Percentiles rank a stretch among this genome's conserved stretches.
Conservation (phyloP, 495 filamentous ascomycete genomes). For the Clohesyomyces aquaticus region DNA sequence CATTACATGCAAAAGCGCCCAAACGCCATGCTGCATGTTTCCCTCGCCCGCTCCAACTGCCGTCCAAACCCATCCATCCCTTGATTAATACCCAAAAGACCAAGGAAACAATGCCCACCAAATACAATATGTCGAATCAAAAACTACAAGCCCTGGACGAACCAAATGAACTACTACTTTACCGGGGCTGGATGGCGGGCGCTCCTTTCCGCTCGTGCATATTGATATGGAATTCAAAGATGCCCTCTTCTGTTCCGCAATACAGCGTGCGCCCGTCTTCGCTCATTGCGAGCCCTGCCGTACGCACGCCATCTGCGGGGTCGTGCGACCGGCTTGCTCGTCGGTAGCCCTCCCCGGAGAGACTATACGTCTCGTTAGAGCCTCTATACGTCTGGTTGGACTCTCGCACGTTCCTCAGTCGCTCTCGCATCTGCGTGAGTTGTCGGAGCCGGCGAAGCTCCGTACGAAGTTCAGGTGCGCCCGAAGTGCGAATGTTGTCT, state of each 20-base stretch:
- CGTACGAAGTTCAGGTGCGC: conserved; percentile 25
- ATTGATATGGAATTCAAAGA: conserved; percentile 47
- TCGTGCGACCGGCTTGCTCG: conserved; percentile 19
- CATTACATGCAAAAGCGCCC: no score
- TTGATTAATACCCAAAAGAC: conserved; percentile 6
- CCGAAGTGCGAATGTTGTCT: conserved; percentile 23
- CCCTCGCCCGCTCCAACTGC: conserved; percentile 6
- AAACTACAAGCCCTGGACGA: conserved; percentile 10
- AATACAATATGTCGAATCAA: conserved; percentile 2
- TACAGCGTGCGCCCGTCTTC: conserved; percentile 47
- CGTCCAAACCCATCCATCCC: background rate
- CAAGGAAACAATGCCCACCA: background rate
- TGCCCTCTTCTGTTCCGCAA: conserved; percentile 46
- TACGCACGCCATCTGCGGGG: conserved; percentile 41
- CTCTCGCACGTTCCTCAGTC: conserved; percentile 31
- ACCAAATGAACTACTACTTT: conserved; percentile 11
- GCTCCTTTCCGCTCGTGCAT: conserved; percentile 43
- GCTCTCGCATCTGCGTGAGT: conserved; percentile 37
- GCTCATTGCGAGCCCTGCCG: conserved; percentile 49
- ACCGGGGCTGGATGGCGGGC: conserved; percentile 42
- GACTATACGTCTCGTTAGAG: conserved; percentile 14
- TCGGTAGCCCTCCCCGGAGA: conserved; percentile 16
- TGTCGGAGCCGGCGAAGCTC: conserved; percentile 39
- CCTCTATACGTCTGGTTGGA: no score
- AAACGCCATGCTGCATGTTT: background rate